A percentile compares a stretch with the other conserved stretches of the same genome.
Conservation (phyloP, 345 rosid genomes). For the Acer yangbiense region DNA sequence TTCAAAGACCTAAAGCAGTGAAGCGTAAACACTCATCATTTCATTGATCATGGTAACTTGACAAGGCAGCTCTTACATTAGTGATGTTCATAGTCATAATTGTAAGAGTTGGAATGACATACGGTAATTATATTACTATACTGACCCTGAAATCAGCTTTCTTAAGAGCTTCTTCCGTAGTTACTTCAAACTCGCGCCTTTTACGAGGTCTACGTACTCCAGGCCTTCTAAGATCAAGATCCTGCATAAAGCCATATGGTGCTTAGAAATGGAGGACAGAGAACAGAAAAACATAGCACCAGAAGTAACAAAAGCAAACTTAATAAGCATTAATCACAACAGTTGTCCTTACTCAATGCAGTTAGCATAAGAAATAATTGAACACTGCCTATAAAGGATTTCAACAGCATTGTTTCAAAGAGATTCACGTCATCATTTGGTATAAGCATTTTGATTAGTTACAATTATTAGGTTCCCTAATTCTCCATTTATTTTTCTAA, state of each 20-base stretch:
- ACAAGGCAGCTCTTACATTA: neutral
- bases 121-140: conserved; percentile 8
- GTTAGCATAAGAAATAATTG: neutral
- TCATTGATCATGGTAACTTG: too few species aligned
- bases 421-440: too few species aligned
- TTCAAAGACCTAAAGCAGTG: neutral
- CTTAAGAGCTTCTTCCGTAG: conserved; percentile 62
- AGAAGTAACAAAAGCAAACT: neutral
- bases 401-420: neutral
- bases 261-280: neutral
- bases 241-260: conserved; percentile 39
- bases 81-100: neutral
- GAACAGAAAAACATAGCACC: neutral
- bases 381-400: neutral
- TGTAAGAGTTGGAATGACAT: neutral
- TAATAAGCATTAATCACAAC: neutral
- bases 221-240: conserved; percentile 57
- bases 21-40: neutral
- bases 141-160: conserved; percentile 90
- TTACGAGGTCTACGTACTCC: conserved; percentile 29
- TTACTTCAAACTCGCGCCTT: conserved; percentile 44
- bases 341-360: neutral
- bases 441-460: too few species aligned
- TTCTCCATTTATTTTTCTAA: neutral
- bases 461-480: too few species aligned